These are phyloP conservation scores for Mangifera indica DNA, from an alignment of 345 rosid genomes.

Conservation along the genomic window DNA sequence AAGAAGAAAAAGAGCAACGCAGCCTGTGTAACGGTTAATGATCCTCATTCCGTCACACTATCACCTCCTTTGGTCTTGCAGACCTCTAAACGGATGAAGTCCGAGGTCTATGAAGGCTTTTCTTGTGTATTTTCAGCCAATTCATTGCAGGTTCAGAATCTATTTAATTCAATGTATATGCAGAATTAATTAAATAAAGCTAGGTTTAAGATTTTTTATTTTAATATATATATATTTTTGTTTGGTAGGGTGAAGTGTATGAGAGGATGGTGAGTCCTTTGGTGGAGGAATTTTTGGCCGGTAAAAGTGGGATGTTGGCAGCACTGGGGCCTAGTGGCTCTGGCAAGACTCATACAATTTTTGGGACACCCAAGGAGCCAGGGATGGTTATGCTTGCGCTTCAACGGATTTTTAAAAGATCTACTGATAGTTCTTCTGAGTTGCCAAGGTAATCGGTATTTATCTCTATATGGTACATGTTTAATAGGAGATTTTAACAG, in stretches of 20 bases:
- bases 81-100: slow-evolving; percentile 61
- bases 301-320: slow-evolving; percentile 82
- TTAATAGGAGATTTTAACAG: not conserved
- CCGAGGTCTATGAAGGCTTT: slow-evolving; percentile 86
- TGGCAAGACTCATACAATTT: slow-evolving; percentile 89
- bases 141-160: slow-evolving; percentile 60
- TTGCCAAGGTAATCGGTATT: slow-evolving; percentile 44
- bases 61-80: slow-evolving; percentile 59
- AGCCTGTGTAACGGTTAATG: slow-evolving; percentile 46
- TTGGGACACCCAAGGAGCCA: slow-evolving; percentile 66
- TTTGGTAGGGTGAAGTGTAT: slow-evolving; percentile 57
- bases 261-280: slow-evolving; percentile 69
- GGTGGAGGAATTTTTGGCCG: slow-evolving; percentile 70
- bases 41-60: slow-evolving; percentile 56
- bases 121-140: slow-evolving; percentile 65
- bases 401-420: slow-evolving; percentile 49
- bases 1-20: slow-evolving; percentile 38
- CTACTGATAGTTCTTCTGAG: slow-evolving; percentile 14
- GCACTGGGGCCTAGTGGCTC: slow-evolving; percentile 92
- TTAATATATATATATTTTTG: no score
- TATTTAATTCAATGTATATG: no score
- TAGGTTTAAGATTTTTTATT: slow-evolving; percentile 1
- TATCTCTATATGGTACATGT: not conserved
- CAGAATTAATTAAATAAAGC: not conserved
- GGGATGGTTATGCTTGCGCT: slow-evolving; percentile 78